phyloP scores from a whole-genome alignment of 2,329 filamentous ascomycete species.

The Paramyrothecium sp. region DNA sequence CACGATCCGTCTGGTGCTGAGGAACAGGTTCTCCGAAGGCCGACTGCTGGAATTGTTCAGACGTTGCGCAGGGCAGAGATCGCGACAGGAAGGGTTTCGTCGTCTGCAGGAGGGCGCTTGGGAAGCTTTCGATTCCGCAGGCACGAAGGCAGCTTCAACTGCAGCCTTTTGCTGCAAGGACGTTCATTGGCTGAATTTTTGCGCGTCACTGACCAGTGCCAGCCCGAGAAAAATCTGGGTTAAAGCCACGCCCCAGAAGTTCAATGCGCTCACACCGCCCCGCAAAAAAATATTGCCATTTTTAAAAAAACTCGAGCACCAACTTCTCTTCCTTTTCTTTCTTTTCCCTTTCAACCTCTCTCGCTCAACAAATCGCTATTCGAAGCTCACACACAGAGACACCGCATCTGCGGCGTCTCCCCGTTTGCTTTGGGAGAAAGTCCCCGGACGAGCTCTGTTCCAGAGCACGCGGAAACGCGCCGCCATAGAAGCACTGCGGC shows the following conservation, averaged over 20 bases:
- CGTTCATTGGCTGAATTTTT: background rate
- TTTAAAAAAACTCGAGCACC: constrained; percentile 19
- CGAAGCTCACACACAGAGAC: constrained; percentile 95
- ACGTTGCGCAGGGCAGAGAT: no score
- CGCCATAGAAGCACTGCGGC: constrained; percentile 99
- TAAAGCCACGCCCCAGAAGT: constrained; percentile 12
- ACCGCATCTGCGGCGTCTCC: constrained; percentile 28
- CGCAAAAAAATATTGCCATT: background rate
- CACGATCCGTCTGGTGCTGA: background rate
- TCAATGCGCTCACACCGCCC: constrained; percentile 8
- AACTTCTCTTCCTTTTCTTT: constrained; percentile 16
- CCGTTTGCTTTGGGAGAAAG: constrained; percentile 97
- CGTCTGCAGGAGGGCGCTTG: background rate
- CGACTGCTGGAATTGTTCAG: no score
- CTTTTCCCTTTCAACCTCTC: constrained; percentile 60
- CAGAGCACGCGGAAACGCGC: constrained; percentile 85
- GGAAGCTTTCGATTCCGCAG: background rate
- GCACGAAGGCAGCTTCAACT: background rate
- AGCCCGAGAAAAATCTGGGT: background rate
- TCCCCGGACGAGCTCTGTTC: constrained; percentile 81
- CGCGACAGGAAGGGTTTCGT: no score
- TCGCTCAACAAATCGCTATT: constrained; percentile 99
- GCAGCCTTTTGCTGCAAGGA: background rate
- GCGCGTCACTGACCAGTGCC: background rate
- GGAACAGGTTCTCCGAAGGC: background rate